Evolutionary conservation across 2,329 filamentous ascomycete genomes (phyloP).

Genomic region (Clonostachys chloroleuca): DNA sequence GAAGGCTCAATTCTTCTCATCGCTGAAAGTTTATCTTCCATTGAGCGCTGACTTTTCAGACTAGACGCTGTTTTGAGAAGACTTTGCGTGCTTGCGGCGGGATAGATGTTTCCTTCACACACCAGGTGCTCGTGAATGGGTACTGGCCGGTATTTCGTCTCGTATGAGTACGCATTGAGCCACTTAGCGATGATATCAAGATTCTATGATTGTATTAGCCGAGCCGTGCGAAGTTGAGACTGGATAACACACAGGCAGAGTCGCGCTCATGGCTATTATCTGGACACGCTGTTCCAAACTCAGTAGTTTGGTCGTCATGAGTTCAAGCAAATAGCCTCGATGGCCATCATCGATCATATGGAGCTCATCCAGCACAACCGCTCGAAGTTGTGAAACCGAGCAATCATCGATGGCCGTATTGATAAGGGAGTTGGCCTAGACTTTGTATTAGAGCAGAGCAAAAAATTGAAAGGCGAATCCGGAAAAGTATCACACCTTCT

Average conservation of each 20-base stretch:
- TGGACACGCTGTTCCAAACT: conserved; percentile 63
- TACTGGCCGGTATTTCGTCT: conserved; percentile 69
- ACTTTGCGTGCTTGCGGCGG: conserved; percentile 47
- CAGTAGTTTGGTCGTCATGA: conserved; percentile 71
- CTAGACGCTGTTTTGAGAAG: conserved; percentile 55
- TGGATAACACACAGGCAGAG: conserved; percentile 58
- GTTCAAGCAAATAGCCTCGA: conserved; percentile 70
- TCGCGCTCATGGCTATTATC: conserved; percentile 77
- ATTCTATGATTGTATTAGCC: conserved; percentile 42
- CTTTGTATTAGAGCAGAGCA: neutral
- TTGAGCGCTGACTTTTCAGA: conserved; percentile 29
- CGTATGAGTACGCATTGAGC: conserved; percentile 68
- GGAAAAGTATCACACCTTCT: conserved; percentile 47
- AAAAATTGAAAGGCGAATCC: neutral
- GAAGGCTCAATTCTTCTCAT: conserved; percentile 50
- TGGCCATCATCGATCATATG: conserved; percentile 78
- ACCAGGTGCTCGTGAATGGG: conserved; percentile 73
- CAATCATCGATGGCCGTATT: conserved; percentile 71
- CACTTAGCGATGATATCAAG: conserved; percentile 64
- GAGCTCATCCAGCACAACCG: conserved; percentile 73
- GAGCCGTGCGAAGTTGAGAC: neutral
- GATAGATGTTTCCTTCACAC: conserved; percentile 64
- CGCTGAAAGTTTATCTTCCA: conserved; percentile 26
- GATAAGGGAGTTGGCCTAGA: conserved; percentile 67
- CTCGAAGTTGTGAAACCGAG: conserved; percentile 56